Evolutionary conservation across 805 yeast species (phyloP).

Genomic region (Candida takata): DNA sequence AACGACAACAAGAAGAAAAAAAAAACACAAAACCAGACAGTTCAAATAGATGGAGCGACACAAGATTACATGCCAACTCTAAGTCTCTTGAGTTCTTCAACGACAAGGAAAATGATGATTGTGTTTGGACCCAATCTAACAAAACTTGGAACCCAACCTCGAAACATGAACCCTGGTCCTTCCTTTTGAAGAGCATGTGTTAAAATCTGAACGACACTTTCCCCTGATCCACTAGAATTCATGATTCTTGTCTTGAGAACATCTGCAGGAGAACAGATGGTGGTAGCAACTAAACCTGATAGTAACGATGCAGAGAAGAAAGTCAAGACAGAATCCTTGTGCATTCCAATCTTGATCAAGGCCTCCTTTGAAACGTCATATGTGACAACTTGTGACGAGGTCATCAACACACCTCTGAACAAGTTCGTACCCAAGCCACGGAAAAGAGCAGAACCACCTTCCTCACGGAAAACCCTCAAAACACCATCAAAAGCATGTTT

Average conservation of each 20-base stretch:
- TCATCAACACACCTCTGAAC: slow-evolving; percentile 78
- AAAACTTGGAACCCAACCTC: slow-evolving; percentile 90
- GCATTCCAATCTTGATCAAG: slow-evolving; percentile 46
- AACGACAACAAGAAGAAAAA: no score
- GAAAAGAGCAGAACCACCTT: slow-evolving; percentile 52
- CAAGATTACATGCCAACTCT: slow-evolving; percentile 44
- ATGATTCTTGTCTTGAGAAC: slow-evolving; percentile 84
- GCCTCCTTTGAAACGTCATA: slow-evolving; percentile 67
- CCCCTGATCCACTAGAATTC: slow-evolving; percentile 44
- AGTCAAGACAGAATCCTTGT: slow-evolving; percentile 56
- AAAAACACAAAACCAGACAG: no score
- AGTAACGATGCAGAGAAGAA: slow-evolving; percentile 73
- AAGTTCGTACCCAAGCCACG: slow-evolving; percentile 76
- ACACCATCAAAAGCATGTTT: slow-evolving; percentile 75
- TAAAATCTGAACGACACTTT: slow-evolving; percentile 46
- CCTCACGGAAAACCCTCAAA: slow-evolving; percentile 48
- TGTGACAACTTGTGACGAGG: slow-evolving; percentile 85
- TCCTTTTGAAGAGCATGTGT: slow-evolving; percentile 52
- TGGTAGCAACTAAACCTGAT: slow-evolving; percentile 86
- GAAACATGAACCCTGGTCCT: slow-evolving; percentile 74
- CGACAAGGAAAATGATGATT: slow-evolving; percentile 58
- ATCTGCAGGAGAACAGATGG: slow-evolving; percentile 89
- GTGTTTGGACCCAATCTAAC: slow-evolving; percentile 82
- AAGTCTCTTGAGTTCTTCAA: slow-evolving; percentile 55
- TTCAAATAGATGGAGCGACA: no score